Evolutionary conservation across 148 eudicot genomes (phyloP).

Genomic region (Persicaria maculosa): DNA sequence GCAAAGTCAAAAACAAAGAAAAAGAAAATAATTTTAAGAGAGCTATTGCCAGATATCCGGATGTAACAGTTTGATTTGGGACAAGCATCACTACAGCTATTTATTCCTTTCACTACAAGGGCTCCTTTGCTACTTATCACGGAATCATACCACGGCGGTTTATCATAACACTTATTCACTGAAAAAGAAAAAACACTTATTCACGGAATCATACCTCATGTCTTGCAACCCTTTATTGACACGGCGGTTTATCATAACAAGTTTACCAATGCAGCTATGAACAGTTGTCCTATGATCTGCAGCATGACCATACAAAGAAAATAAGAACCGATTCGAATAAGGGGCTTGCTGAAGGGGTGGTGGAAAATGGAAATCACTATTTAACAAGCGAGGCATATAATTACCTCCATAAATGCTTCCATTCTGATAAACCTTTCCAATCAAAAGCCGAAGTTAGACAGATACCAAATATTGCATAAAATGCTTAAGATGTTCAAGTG

Average conservation of each 20-base stretch:
- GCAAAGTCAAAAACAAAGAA: not conserved
- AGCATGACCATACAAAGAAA: conserved; percentile 26
- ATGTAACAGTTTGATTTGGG: not conserved
- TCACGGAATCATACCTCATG: conserved; percentile 9
- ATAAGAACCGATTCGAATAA: not conserved
- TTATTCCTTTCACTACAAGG: not conserved
- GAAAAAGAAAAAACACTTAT: not conserved
- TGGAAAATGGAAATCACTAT: not conserved
- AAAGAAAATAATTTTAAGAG: not conserved
- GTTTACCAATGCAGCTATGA: conserved; percentile 70
- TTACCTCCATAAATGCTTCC: conserved; percentile 53
- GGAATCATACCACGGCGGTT: conserved; percentile 15
- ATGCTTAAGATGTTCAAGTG: not conserved
- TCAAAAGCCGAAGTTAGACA: conserved; percentile 28
- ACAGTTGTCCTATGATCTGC: conserved; percentile 27
- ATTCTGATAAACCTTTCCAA: conserved; percentile 46
- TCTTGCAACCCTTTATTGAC: conserved; percentile 32
- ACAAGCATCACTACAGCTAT: conserved; percentile 5
- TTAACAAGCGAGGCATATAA: not conserved
- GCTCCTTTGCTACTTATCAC: not conserved
- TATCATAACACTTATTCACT: too few relatives aligned
- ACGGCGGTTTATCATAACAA: conserved; percentile 41
- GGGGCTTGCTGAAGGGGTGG: not conserved
- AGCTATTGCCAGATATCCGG: not conserved
- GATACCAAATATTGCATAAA: not conserved